Base-by-base conservation (phyloP, 257 asterid species). In the Nicotiana paniculata region DNA sequence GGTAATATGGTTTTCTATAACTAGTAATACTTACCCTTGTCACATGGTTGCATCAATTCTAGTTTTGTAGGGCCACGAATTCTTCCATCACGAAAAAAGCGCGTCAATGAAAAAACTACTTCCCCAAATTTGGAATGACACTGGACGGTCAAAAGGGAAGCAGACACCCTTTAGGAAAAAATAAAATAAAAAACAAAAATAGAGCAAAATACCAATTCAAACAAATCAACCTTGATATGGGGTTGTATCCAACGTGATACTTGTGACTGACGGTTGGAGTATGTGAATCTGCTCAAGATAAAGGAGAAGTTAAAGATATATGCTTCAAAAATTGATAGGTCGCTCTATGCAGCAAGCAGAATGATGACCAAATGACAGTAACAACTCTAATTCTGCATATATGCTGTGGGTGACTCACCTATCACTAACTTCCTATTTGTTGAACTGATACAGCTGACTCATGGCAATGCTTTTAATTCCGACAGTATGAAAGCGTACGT, bases 231-330 rank as follows among this genome's bases (percentile, higher is more conserved):
- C 89, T 90, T 94, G 84, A 94, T 43, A 87, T 96, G 93, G 81
- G 99, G 99, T 85, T 86, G 93, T 81, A 96, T 94, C 99, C 99
- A 96, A 85, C 80, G 86, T 63, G 99, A 94, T 86, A 94, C 82
- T 88, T 94, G 97, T 66, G 99, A 87, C 84, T 88, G 97, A 77
- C 97, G 93, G 84, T 87, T 93, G 80, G 93, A 86, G 79, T 89
- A 66, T 80, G 91, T 58, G 83, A 94, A 96, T 94, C 99, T 96
- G 83, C 69, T 85, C 17, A 82, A 65, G 74, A 85, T 43, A 80
- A 77, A 81, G 24, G 37, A 24, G 81, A 59, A 64, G 78, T 81
- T 81, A 53, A 64, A 26, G 46, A 26, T 35, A 13, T 8, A 39
- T 66, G 74, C 58, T 64, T 55, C 65, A 64, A 81, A 9, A 51